Percentiles rank a stretch among this genome's conserved stretches.
Evolutionary conservation across 805 yeast genomes (phyloP).

Genomic region (Metschnikowia similis): DNA sequence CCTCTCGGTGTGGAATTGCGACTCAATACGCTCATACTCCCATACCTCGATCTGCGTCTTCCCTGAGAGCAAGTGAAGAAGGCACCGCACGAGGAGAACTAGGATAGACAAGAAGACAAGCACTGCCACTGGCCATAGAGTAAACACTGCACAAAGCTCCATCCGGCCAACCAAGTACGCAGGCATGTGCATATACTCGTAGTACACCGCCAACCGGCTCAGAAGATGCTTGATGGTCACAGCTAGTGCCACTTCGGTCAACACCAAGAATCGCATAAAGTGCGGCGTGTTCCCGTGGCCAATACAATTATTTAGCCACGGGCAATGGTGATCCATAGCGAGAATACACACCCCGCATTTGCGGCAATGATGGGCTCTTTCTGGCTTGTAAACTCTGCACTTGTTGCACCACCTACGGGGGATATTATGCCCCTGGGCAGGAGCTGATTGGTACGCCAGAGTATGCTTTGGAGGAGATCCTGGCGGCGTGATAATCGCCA

Average conservation of each 20-base stretch:
- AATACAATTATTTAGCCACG: slow-evolving; percentile 91
- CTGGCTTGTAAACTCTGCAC: slow-evolving; percentile 73
- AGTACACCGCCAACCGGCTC: slow-evolving; percentile 40
- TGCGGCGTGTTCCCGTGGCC: slow-evolving; percentile 77
- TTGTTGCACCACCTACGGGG: slow-evolving; percentile 61
- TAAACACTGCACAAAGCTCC: slow-evolving; percentile 52
- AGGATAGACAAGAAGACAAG: slow-evolving; percentile 61
- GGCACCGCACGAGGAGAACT: slow-evolving; percentile 57
- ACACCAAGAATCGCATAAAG: slow-evolving; percentile 67
- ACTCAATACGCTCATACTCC: slow-evolving; percentile 81
- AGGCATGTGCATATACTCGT: slow-evolving; percentile 49
- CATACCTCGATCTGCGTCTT: slow-evolving; percentile 88
- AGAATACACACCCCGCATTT: slow-evolving; percentile 72
- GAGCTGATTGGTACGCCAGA: no score
- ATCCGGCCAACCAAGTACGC: slow-evolving; percentile 47
- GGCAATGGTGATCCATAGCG: slow-evolving; percentile 90
- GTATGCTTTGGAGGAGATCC: slow-evolving; percentile 44
- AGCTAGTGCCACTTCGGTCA: slow-evolving; percentile 55
- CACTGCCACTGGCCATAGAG: slow-evolving; percentile 50
- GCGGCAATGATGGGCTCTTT: slow-evolving; percentile 82
- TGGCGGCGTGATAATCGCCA: slow-evolving; percentile 65
- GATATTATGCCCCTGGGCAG: slow-evolving; percentile 13
- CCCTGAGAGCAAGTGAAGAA: slow-evolving; percentile 56
- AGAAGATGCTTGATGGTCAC: slow-evolving; percentile 42
- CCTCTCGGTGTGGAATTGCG: slow-evolving; percentile 53